phyloP scores from a whole-genome alignment of 306 rosid species.

The Adenanthera pavonina region DNA sequence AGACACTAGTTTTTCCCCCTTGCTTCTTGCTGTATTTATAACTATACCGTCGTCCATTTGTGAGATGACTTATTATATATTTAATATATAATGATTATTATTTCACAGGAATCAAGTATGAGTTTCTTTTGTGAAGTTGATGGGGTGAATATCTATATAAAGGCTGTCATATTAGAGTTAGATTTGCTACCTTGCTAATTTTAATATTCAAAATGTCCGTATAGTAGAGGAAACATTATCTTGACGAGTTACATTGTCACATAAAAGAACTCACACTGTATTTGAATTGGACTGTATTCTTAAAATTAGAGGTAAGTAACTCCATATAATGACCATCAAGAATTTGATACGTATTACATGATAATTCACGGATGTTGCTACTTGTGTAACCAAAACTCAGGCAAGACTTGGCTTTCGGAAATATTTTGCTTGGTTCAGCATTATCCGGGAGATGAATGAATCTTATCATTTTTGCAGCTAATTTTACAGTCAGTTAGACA shows the following conservation, averaged over 20 bases:
- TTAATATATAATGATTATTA: background rate
- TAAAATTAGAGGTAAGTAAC: background rate
- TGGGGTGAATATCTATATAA: constrained; percentile 4
- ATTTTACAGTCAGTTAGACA: too few relatives aligned
- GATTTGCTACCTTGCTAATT: background rate
- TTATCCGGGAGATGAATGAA: background rate
- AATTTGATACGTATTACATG: too few relatives aligned
- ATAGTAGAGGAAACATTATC: background rate
- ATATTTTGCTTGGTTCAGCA: background rate
- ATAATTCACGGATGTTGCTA: too few relatives aligned
- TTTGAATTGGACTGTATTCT: background rate
- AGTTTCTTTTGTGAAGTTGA: background rate
- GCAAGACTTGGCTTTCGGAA: too few relatives aligned
- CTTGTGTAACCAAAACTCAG: too few relatives aligned
- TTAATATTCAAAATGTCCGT: constrained; percentile 18
- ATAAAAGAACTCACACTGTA: background rate
- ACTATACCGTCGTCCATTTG: background rate
- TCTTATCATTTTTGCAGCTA: too few relatives aligned
- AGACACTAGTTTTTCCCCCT: constrained; percentile 33
- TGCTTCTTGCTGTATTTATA: background rate
- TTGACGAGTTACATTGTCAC: background rate
- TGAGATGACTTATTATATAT: background rate
- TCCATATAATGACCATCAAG: too few relatives aligned
- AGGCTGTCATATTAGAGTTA: background rate
- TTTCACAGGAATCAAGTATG: constrained; percentile 3